Evolutionary conservation across 352 stramenopile genomes (phyloP).

Genomic region (Pythium myriotylum): DNA sequence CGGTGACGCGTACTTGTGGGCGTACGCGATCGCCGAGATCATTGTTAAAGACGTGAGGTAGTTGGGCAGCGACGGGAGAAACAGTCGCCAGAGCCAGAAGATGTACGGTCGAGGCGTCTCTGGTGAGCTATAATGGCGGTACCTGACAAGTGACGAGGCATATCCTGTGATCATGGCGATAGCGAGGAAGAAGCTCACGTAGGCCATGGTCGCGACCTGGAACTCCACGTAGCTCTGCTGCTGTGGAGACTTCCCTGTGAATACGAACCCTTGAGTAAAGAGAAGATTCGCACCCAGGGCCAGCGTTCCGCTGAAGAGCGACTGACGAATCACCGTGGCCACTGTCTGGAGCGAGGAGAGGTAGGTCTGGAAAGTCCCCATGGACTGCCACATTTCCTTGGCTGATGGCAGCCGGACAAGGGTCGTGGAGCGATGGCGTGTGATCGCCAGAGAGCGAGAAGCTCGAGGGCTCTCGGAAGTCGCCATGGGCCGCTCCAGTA

Average conservation of each 20-base stretch:
- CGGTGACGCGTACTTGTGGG: background rate
- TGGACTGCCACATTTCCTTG: no score
- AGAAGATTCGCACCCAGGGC: slow-evolving; percentile 2
- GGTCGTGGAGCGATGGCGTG: no score
- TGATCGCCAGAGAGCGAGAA: no score
- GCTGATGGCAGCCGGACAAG: no score
- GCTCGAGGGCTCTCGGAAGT: no score
- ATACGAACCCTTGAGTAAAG: slow-evolving; percentile 19
- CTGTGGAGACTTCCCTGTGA: slow-evolving; percentile 1
- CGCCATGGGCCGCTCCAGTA: no score
- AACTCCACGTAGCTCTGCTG: slow-evolving; percentile 18
- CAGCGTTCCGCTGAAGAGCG: slow-evolving; percentile 8
- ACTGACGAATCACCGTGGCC: slow-evolving; percentile 1
- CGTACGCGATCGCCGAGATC: slow-evolving; percentile 11
- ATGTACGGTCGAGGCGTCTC: background rate
- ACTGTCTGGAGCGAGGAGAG: no score
- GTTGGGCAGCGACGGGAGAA: background rate
- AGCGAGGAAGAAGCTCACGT: slow-evolving; percentile 3
- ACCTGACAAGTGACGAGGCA: slow-evolving; percentile 4
- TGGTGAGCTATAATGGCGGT: background rate
- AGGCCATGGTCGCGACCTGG: slow-evolving; percentile 8
- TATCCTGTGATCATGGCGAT: slow-evolving; percentile 2
- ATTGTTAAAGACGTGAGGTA: background rate
- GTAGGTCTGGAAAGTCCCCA: no score
- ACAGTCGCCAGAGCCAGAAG: slow-evolving; percentile 15